Percentiles rank a stretch among this genome's conserved stretches.
Conservation (phyloP, 345 rosid genomes). For the Schrenkiella parvula region DNA sequence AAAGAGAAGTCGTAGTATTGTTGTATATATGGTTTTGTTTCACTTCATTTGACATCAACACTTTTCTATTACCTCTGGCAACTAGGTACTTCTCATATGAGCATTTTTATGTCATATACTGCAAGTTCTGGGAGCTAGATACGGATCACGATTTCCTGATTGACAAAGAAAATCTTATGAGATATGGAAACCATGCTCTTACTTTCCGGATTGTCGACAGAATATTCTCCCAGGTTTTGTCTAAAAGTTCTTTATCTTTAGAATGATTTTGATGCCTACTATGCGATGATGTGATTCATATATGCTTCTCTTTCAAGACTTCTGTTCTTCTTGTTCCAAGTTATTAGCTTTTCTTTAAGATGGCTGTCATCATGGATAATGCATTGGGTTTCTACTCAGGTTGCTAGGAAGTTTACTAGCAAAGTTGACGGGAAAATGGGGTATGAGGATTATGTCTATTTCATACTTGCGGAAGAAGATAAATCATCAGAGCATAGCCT, state of each 20-base stretch:
- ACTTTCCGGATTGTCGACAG: constrained; percentile 93
- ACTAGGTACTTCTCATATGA: constrained; percentile 93
- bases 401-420: constrained; percentile 78
- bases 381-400: constrained; percentile 36
- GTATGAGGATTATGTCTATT: constrained; percentile 90
- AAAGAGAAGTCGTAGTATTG: background rate
- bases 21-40: background rate
- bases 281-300: background rate
- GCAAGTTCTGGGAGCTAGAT: constrained; percentile 99
- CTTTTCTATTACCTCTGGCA: background rate
- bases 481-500: constrained; percentile 93
- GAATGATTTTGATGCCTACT: background rate
- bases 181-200: constrained; percentile 96
- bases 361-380: no score
- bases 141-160: constrained; percentile 92
- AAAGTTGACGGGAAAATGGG: constrained; percentile 92
- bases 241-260: background rate
- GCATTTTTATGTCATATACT: constrained; percentile 94
- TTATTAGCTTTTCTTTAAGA: background rate
- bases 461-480: constrained; percentile 90
- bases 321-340: background rate
- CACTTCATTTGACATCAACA: background rate
- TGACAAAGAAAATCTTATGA: constrained; percentile 91
- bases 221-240: constrained; percentile 89
- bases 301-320: background rate